Evolutionary conservation across 768 basidiomycete genomes (phyloP).

Genomic region (Kondoa subrosea): DNA sequence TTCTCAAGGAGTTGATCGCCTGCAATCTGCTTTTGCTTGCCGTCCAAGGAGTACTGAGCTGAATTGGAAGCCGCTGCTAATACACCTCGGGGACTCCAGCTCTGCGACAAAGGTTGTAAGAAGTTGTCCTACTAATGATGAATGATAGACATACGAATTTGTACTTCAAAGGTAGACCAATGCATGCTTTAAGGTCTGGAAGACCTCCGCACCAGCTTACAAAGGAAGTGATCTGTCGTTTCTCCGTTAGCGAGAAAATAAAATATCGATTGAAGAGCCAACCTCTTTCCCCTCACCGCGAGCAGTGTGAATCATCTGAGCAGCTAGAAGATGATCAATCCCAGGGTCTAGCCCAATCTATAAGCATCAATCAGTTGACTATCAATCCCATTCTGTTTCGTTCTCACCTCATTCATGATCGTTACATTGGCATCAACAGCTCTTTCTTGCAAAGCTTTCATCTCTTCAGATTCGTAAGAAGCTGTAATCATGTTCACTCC

Average conservation of each 20-base stretch:
- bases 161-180: not conserved
- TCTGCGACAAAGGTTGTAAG: conserved; percentile 25
- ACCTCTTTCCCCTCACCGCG: conserved; percentile 38
- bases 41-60: conserved; percentile 48
- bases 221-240: not conserved
- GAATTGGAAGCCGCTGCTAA: conserved; percentile 58
- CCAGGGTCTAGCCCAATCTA: conserved; percentile 60
- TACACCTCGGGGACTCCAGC: conserved; percentile 81
- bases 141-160: not conserved
- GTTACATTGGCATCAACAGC: conserved; percentile 31
- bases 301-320: conserved; percentile 47
- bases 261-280: not conserved
- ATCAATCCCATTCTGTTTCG: not conserved
- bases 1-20: conserved; percentile 43
- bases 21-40: conserved; percentile 40
- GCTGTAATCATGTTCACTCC: conserved; percentile 71
- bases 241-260: not conserved
- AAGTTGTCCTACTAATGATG: not conserved
- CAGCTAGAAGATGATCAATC: conserved; percentile 73
- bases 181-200: not conserved
- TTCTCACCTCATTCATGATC: not conserved
- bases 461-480: conserved; percentile 67
- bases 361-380: conserved; percentile 13
- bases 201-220: not conserved
- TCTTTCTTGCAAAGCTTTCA: conserved; percentile 50